Conservation (phyloP, 2,329 filamentous ascomycete genomes). For the Xylaria sp. region DNA sequence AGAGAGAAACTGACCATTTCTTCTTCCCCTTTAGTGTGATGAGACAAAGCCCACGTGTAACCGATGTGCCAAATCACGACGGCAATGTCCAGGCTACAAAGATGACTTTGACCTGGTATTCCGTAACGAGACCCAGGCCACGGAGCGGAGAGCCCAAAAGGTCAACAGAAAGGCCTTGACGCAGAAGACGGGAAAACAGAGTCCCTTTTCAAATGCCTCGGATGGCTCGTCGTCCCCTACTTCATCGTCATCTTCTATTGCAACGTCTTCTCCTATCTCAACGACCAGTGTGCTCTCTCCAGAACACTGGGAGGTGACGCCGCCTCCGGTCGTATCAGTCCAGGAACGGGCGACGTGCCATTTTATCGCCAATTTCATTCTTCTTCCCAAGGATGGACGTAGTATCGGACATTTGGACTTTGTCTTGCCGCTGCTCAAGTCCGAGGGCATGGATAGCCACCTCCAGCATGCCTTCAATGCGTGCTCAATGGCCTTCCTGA, state of each 20-base stretch:
- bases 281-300: too few relatives aligned
- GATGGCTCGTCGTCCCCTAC: slow-evolving; percentile 23
- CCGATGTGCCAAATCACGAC: slow-evolving; percentile 59
- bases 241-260: too few relatives aligned
- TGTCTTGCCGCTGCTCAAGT: slow-evolving; percentile 49
- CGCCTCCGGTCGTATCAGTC: slow-evolving; percentile 41
- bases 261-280: too few relatives aligned
- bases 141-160: slow-evolving; percentile 56
- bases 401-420: slow-evolving; percentile 55
- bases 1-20: slow-evolving; percentile 18
- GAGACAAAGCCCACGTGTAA: slow-evolving; percentile 61
- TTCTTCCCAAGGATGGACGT: slow-evolving; percentile 46
- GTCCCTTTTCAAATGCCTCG: slow-evolving; percentile 14
- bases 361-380: slow-evolving; percentile 57
- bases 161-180: slow-evolving; percentile 45
- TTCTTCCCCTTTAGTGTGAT: slow-evolving; percentile 50
- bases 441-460: slow-evolving; percentile 40
- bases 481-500: slow-evolving; percentile 52
- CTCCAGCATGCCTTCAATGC: slow-evolving; percentile 54
- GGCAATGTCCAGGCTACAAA: slow-evolving; percentile 62
- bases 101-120: slow-evolving; percentile 69
- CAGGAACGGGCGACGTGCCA: slow-evolving; percentile 54
- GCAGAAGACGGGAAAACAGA: slow-evolving; percentile 33
- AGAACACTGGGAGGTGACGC: slow-evolving; percentile 23
- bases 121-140: slow-evolving; percentile 65